phyloP scores from a whole-genome alignment of 83 land plant species.

The Picea engelmannii region DNA sequence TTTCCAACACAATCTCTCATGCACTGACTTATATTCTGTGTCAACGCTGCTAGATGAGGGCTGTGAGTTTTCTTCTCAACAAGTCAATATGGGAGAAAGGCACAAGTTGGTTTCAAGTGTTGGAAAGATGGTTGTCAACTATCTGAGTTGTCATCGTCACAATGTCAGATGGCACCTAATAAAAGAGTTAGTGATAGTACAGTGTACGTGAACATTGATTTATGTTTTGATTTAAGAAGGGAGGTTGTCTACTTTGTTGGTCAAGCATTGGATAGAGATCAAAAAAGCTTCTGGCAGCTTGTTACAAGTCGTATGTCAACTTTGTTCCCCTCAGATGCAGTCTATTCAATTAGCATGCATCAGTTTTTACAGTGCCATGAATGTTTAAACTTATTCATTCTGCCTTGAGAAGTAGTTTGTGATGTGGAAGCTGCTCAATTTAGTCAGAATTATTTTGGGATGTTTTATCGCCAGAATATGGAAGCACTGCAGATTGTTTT shows the following conservation, averaged over 20 bases:
- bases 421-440: conserved; percentile 73
- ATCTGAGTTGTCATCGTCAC: background rate
- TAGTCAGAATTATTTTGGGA: conserved; percentile 56
- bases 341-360: conserved; percentile 65
- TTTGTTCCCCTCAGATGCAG: conserved; percentile 65
- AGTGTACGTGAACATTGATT: conserved; percentile 39
- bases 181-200: conserved; percentile 26
- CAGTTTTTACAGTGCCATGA: conserved; percentile 80
- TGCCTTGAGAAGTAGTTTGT: conserved; percentile 85
- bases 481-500: conserved; percentile 74
- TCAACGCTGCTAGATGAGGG: background rate
- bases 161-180: conserved; percentile 12
- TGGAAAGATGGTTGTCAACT: background rate
- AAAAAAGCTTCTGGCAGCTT: conserved; percentile 78
- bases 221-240: conserved; percentile 53
- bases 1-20: no score
- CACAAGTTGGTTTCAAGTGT: background rate
- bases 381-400: conserved; percentile 59
- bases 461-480: conserved; percentile 76
- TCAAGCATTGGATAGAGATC: conserved; percentile 62
- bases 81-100: background rate
- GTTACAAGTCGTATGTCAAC: conserved; percentile 77
- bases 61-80: background rate
- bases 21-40: background rate
- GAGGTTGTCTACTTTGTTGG: conserved; percentile 60